Evolutionary conservation across 2,329 filamentous ascomycete species (phyloP).

Genomic region (Ceratocystiopsis sp.): DNA sequence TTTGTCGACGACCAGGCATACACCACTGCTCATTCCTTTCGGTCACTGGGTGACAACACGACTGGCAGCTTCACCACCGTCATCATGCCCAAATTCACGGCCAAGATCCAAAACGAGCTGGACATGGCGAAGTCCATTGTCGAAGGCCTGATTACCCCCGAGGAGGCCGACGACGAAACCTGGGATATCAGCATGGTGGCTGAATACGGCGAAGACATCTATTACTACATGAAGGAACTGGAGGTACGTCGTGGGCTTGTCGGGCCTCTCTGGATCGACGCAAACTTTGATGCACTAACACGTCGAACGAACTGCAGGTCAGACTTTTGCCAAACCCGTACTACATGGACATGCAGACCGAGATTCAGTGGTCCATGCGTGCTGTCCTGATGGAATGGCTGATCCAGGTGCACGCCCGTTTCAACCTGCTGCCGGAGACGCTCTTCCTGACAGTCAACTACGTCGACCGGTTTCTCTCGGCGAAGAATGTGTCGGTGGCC

Average conservation of each 20-base stretch:
- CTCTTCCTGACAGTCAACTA: slow-evolving; percentile 92
- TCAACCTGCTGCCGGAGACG: slow-evolving; percentile 81
- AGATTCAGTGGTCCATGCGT: slow-evolving; percentile 98
- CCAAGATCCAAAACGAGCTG: slow-evolving; percentile 56
- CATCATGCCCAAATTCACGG: slow-evolving; percentile 55
- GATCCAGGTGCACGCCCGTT: slow-evolving; percentile 86
- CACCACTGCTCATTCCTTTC: slow-evolving; percentile 58
- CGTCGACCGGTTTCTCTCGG: slow-evolving; percentile 87
- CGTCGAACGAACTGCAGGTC: background rate
- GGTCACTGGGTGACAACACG: slow-evolving; percentile 51
- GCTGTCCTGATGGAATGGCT: slow-evolving; percentile 96
- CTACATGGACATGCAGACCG: slow-evolving; percentile 96
- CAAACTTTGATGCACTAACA: slow-evolving; percentile 6
- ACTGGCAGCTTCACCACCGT: slow-evolving; percentile 36
- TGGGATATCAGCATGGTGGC: slow-evolving; percentile 97
- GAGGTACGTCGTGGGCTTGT: slow-evolving; percentile 43
- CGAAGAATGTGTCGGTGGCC: slow-evolving; percentile 84
- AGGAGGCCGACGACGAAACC: slow-evolving; percentile 73
- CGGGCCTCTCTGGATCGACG: background rate
- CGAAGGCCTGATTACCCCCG: slow-evolving; percentile 43
- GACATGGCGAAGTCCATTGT: slow-evolving; percentile 48
- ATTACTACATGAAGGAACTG: slow-evolving; percentile 73
- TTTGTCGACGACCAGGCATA: slow-evolving; percentile 51
- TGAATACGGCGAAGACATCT: slow-evolving; percentile 92
- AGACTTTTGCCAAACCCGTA: slow-evolving; percentile 58